Base-by-base conservation (phyloP, 2,329 filamentous ascomycete species). In the Fusarium pilosicola region DNA sequence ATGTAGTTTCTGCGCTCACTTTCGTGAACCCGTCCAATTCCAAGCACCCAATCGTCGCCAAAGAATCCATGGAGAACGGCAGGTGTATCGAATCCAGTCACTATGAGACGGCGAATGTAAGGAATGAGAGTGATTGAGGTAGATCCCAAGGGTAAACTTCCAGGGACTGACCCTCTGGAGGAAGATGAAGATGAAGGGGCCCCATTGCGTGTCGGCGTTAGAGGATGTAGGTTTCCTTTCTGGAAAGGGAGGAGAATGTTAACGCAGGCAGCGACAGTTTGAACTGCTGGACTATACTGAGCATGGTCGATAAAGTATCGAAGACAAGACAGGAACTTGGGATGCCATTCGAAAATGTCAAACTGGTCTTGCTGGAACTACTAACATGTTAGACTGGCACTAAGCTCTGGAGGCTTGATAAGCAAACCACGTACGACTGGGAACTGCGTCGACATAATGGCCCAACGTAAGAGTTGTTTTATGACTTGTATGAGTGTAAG, bases 11-110 rank as follows among this genome's bases (percentile, higher is more conserved):
- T 90, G 58, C 96, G 89, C 83, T 99, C 96, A 73, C 93, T 92
- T 81, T 98, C 94, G 79, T 97, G 93, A 67, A 98, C 86, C 17
- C 91, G 90, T 1, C 95, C 93, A 55, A 98, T 88, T 5, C 96
- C 96, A 26, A 88, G 86, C 39, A 86, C 83, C 94, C 95, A 99
- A 80, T 97, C 93, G 74, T 98, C 94, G n/a, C 96, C 96, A 77
- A 98, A 99, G 85, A 98, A 97, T 17, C 95, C 95, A 79, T 97
- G 94, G 68, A 99, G 85, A n/a, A 98, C 92, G 1, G 91, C 91
- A 0, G 93, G 91, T 45, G 91, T 91, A 81, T 98, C 96, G 85
- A 97, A 96, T 5, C 95, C 96, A 0, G 96, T 98, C 22, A 94
- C 94, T 52, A 98, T 91, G 5, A 98, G 88, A 22, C 96, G 93